Conservation (phyloP, 805 yeast genomes). For the Pichia cabralensis region DNA sequence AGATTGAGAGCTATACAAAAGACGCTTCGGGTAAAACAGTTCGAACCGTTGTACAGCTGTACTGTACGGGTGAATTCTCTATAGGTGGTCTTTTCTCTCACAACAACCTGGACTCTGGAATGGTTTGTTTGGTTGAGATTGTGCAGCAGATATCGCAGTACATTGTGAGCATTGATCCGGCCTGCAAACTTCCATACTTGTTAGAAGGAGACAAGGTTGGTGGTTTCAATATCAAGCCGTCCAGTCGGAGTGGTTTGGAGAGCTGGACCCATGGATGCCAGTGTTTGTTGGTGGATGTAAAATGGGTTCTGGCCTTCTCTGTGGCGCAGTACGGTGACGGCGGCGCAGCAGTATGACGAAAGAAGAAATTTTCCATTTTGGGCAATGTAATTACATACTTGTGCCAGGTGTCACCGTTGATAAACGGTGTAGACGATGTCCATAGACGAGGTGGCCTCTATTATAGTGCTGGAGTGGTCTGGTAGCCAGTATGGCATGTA, state of each 20-base stretch:
- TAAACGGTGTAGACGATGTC: too few species aligned
- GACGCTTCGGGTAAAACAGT: conserved; percentile 23
- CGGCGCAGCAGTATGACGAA: conserved; percentile 1
- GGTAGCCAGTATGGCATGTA: too few species aligned
- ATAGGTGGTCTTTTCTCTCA: conserved; percentile 63
- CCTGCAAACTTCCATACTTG: conserved; percentile 61
- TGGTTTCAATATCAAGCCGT: conserved; percentile 61
- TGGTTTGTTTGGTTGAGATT: conserved; percentile 68
- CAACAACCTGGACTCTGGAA: conserved; percentile 67
- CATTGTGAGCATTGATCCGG: conserved; percentile 36
- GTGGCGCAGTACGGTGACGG: conserved; percentile 25
- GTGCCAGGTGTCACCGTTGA: too few species aligned
- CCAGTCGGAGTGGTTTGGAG: conserved; percentile 50
- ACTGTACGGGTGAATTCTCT: conserved; percentile 64
- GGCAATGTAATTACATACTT: not conserved
- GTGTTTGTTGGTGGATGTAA: conserved; percentile 64
- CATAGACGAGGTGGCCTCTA: too few species aligned
- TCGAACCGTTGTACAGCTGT: conserved; percentile 42
- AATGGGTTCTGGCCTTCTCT: conserved; percentile 77
- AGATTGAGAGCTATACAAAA: conserved; percentile 46
- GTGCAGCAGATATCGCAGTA: conserved; percentile 40
- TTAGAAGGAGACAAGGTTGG: conserved; percentile 69
- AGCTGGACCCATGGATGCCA: conserved; percentile 91
- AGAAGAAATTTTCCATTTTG: not conserved
- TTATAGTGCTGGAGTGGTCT: too few species aligned